phyloP scores from a whole-genome alignment of 768 basidiomycete genomes.

The Phylloporus scabripes region DNA sequence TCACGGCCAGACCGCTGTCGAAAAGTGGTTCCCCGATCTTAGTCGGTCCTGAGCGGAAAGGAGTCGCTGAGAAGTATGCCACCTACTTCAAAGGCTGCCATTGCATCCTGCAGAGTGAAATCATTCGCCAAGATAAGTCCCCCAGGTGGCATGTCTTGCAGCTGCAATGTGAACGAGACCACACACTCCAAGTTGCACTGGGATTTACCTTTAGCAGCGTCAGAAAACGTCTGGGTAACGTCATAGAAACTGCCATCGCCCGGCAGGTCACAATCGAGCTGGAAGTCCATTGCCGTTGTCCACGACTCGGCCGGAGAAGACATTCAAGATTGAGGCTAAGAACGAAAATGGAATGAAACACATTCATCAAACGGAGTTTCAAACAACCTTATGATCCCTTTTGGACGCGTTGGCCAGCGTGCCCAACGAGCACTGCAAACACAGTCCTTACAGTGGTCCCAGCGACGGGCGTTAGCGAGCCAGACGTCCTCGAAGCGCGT shows the following conservation, averaged over 20 bases:
- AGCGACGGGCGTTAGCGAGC: slow-evolving; percentile 6
- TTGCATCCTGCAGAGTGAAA: slow-evolving; percentile 80
- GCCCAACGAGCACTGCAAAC: slow-evolving; percentile 1
- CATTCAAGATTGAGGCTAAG: not conserved
- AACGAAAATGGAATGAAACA: slow-evolving; percentile 4
- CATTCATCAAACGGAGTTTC: slow-evolving; percentile 25
- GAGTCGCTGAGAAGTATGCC: slow-evolving; percentile 2
- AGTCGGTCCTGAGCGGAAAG: slow-evolving; percentile 11
- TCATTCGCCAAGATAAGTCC: slow-evolving; percentile 61
- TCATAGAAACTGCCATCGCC: slow-evolving; percentile 60
- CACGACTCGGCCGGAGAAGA: slow-evolving; percentile 3
- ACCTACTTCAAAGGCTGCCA: slow-evolving; percentile 85
- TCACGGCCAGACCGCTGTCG: slow-evolving; percentile 66
- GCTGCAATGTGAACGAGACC: slow-evolving; percentile 16
- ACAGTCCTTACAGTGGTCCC: not conserved
- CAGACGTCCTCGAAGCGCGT: slow-evolving; percentile 30
- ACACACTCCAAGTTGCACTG: not conserved
- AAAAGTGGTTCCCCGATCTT: slow-evolving; percentile 89
- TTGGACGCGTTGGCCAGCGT: slow-evolving; percentile 2
- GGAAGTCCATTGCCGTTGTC: slow-evolving; percentile 17
- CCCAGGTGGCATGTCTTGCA: slow-evolving; percentile 56
- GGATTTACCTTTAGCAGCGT: slow-evolving; percentile 57
- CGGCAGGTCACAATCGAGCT: slow-evolving; percentile 33
- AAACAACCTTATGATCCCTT: slow-evolving; percentile 19
- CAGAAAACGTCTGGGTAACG: slow-evolving; percentile 52